A percentile compares a stretch with the other conserved stretches of the same genome.
Conservation (phyloP, 202 grass and related monocot species). For the Zizania palustris region DNA sequence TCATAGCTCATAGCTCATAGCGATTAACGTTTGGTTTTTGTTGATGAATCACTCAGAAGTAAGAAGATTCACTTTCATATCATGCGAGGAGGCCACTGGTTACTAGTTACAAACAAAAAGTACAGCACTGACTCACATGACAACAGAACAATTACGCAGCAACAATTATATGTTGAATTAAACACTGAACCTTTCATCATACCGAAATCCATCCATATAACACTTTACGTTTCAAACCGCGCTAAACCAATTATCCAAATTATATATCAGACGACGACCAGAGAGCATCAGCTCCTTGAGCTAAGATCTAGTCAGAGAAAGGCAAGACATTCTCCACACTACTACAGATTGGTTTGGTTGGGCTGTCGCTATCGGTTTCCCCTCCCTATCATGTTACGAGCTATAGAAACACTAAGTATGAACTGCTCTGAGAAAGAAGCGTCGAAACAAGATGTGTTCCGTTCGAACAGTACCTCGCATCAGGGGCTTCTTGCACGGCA, state of each 20-base stretch:
- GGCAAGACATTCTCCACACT: neutral
- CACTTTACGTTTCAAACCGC: too few relatives aligned
- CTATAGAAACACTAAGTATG: neutral
- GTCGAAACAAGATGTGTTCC: neutral
- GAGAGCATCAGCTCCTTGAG: neutral
- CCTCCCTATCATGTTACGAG: neutral
- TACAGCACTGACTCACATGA: neutral
- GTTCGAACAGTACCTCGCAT: constrained; percentile 32
- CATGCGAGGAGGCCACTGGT: neutral
- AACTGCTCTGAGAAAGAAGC: neutral
- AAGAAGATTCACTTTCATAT: neutral
- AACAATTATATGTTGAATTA: neutral
- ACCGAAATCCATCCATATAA: neutral
- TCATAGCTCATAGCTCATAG: neutral
- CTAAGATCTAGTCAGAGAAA: neutral
- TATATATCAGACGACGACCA: neutral
- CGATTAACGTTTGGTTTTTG: neutral
- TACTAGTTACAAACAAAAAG: neutral
- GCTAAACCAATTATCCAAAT: neutral
- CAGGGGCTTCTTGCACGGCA: neutral
- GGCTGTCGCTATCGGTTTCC: neutral
- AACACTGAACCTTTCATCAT: neutral
- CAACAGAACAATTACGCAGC: neutral
- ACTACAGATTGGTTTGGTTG: neutral
- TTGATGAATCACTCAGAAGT: neutral